Evolutionary conservation across 352 stramenopile species (phyloP).

Genomic region (Phytophthora sp.): DNA sequence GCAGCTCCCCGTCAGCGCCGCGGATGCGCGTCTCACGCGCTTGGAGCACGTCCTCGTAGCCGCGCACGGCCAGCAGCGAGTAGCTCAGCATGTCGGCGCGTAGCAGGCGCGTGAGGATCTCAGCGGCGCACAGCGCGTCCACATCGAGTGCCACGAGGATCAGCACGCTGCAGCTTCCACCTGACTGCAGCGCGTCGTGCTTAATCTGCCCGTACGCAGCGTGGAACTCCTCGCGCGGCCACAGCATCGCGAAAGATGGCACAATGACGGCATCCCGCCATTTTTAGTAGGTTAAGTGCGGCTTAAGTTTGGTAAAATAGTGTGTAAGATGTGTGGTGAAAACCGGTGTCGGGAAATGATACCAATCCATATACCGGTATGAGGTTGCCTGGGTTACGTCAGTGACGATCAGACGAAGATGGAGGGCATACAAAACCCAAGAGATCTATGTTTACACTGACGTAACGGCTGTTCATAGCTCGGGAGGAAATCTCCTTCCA

Average conservation of each 20-base stretch:
- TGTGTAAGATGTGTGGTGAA: neutral
- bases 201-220: conserved; percentile 86
- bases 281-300: conserved; percentile 14
- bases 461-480: conserved; percentile 27
- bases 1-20: conserved; percentile 42
- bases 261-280: conserved; percentile 19
- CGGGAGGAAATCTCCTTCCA: conserved; percentile 26
- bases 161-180: conserved; percentile 82
- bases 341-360: neutral
- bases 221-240: conserved; percentile 88
- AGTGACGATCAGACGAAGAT: conserved; percentile 8
- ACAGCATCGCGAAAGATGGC: conserved; percentile 55
- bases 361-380: no score
- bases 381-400: no score
- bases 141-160: conserved; percentile 94
- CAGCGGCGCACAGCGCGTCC: conserved; percentile 94
- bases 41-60: conserved; percentile 87
- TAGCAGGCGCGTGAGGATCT: conserved; percentile 91
- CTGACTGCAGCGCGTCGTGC: conserved; percentile 70
- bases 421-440: conserved; percentile 16
- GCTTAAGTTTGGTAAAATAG: conserved; percentile 2
- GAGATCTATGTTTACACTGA: conserved; percentile 18
- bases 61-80: conserved; percentile 71
- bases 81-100: conserved; percentile 84
- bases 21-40: conserved; percentile 75